Percentiles rank a stretch among this genome's conserved stretches.
Evolutionary conservation across 2,329 filamentous ascomycete species (phyloP).

Genomic region (Lithohypha guttulata): DNA sequence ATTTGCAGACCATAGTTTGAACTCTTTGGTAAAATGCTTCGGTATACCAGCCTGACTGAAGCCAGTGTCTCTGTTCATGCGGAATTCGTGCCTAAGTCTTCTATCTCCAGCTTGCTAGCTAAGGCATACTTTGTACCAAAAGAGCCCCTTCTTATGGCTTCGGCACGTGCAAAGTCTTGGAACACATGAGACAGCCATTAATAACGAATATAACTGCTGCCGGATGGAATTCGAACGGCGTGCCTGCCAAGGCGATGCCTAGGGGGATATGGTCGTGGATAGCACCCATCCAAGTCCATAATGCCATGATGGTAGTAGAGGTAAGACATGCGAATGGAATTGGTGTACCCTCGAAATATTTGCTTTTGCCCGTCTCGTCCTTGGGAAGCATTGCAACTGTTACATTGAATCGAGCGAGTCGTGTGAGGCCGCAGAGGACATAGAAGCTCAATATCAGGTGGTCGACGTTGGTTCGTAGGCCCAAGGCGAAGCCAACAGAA

Average conservation of each 20-base stretch:
- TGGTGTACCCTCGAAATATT: conserved; percentile 94
- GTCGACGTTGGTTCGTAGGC: conserved; percentile 73
- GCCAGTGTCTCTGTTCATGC: too few relatives aligned
- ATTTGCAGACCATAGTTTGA: too few relatives aligned
- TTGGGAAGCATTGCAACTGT: conserved; percentile 83
- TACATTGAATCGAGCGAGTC: conserved; percentile 94
- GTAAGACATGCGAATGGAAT: conserved; percentile 74
- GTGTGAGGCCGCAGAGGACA: conserved; percentile 74
- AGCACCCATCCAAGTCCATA: conserved; percentile 75
- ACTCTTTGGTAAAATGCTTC: too few relatives aligned
- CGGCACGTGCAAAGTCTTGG: conserved; percentile 86
- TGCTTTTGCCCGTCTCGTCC: conserved; percentile 79
- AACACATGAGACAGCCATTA: conserved; percentile 92
- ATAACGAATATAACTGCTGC: conserved; percentile 67
- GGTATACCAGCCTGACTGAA: too few relatives aligned
- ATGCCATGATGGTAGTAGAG: conserved; percentile 75
- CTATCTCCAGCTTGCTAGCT: too few relatives aligned
- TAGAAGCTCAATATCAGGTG: conserved; percentile 75
- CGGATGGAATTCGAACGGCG: conserved; percentile 72
- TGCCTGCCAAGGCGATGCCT: conserved; percentile 57
- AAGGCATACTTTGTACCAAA: too few relatives aligned
- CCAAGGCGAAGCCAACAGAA: conserved; percentile 75
- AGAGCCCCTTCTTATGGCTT: conserved; percentile 60
- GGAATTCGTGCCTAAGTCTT: too few relatives aligned
- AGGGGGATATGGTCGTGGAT: conserved; percentile 67